Conservation (phyloP, 2,329 filamentous ascomycete genomes). For the Berkeleyomyces basicola region DNA sequence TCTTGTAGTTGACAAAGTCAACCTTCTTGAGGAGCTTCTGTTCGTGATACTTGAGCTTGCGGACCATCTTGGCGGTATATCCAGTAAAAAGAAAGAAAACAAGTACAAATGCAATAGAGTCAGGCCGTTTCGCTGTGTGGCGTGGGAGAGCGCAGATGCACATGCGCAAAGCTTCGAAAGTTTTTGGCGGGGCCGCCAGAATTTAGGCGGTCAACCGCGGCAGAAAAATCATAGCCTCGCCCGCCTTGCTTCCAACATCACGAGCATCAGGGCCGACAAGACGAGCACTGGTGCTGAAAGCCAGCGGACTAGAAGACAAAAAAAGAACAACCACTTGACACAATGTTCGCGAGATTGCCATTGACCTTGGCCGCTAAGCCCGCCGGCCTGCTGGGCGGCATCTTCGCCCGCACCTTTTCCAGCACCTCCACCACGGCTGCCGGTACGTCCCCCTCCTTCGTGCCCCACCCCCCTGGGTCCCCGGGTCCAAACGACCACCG, state of each 20-base stretch:
- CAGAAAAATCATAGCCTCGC: slow-evolving; percentile 6
- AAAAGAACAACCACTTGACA: not conserved
- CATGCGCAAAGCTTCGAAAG: slow-evolving; percentile 3
- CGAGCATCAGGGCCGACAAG: not conserved
- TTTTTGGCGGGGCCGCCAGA: slow-evolving; percentile 13
- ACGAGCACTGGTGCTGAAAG: not conserved
- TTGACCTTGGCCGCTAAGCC: slow-evolving; percentile 5
- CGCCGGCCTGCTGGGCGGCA: not conserved
- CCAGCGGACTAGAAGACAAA: not conserved
- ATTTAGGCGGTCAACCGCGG: slow-evolving; percentile 3
- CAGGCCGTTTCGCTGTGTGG: not conserved
- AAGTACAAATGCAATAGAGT: not conserved
- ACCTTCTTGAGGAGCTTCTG: slow-evolving; percentile 84
- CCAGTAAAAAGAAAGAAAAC: not conserved
- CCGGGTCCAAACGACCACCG: not conserved
- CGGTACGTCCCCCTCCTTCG: not conserved
- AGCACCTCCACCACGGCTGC: not conserved
- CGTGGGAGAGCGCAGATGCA: not conserved
- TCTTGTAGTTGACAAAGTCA: slow-evolving; percentile 89
- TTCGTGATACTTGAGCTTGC: slow-evolving; percentile 94
- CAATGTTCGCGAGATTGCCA: slow-evolving; percentile 7
- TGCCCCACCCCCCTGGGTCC: not conserved
- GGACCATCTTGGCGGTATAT: slow-evolving; percentile 49
- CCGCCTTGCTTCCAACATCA: not conserved
- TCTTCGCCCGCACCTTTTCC: slow-evolving; percentile 10